phyloP scores from a whole-genome alignment of 495 filamentous ascomycete genomes.

The Neurospora tetrasperma region DNA sequence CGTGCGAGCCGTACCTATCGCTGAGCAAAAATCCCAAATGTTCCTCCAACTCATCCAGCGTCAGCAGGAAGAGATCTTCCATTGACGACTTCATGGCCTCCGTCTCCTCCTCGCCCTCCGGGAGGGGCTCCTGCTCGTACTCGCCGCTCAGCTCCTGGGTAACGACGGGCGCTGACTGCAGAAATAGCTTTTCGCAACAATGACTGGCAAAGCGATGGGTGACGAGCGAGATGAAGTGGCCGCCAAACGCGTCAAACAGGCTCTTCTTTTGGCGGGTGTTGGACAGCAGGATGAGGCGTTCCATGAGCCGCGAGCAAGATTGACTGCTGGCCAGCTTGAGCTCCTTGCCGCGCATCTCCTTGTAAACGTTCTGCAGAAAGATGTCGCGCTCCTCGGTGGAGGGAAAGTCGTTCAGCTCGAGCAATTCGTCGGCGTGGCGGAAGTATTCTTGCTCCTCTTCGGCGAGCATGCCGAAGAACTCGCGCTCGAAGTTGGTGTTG shows the following conservation, averaged over 20 bases:
- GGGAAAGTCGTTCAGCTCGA: slow-evolving; percentile 78
- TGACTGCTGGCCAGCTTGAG: slow-evolving; percentile 92
- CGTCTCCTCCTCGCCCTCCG: slow-evolving; percentile 19
- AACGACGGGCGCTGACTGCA: slow-evolving; percentile 67
- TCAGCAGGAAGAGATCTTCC: slow-evolving; percentile 74
- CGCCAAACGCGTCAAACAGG: slow-evolving; percentile 71
- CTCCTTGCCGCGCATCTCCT: slow-evolving; percentile 82
- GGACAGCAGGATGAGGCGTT: slow-evolving; percentile 76
- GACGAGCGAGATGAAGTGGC: slow-evolving; percentile 81
- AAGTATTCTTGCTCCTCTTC: slow-evolving; percentile 93
- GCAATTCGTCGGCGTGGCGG: slow-evolving; percentile 71
- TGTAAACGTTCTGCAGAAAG: slow-evolving; percentile 77
- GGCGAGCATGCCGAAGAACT: slow-evolving; percentile 85
- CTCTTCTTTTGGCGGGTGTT: slow-evolving; percentile 70
- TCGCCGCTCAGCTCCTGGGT: slow-evolving; percentile 53
- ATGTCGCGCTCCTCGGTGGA: slow-evolving; percentile 64
- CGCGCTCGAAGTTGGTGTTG: slow-evolving; percentile 28
- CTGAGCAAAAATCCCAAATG: slow-evolving; percentile 77
- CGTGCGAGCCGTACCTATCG: slow-evolving; percentile 85
- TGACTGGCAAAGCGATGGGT: slow-evolving; percentile 95
- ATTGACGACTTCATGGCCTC: slow-evolving; percentile 42
- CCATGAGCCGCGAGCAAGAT: slow-evolving; percentile 87
- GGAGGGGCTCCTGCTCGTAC: slow-evolving; percentile 12
- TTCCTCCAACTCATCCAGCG: slow-evolving; percentile 72
- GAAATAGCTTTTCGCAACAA: slow-evolving; percentile 89